Percentiles rank a stretch among this genome's conserved stretches.
Evolutionary conservation across 75 land plant genomes (phyloP).

Genomic region (Selaginella moellendorffii): DNA sequence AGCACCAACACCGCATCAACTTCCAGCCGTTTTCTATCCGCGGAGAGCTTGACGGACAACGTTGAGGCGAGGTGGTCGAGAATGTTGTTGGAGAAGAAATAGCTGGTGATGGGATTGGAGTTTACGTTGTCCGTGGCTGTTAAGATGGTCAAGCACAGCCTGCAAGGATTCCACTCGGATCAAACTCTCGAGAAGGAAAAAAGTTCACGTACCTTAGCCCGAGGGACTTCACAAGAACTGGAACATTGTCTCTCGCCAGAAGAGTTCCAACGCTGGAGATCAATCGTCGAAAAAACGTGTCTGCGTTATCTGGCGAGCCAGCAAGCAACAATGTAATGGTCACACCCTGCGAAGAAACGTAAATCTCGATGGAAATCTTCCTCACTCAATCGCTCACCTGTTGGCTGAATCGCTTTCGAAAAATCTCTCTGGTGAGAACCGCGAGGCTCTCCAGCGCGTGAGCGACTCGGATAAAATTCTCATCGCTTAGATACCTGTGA

Average conservation of each 20-base stretch:
- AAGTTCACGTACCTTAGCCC: slow-evolving; percentile 10
- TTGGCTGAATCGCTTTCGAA: slow-evolving; percentile 26
- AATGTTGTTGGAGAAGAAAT: slow-evolving; percentile 23
- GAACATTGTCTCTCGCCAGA: slow-evolving; percentile 29
- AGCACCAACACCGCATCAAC: slow-evolving; percentile 27
- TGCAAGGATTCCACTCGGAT: no score
- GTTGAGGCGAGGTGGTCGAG: slow-evolving; percentile 19
- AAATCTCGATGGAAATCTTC: no score
- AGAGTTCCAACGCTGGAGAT: slow-evolving; percentile 15
- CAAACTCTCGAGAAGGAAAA: no score
- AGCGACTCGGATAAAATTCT: slow-evolving; percentile 27
- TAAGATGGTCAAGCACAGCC: slow-evolving; percentile 26
- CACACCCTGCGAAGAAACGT: slow-evolving; percentile 22
- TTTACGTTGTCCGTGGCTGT: slow-evolving; percentile 27
- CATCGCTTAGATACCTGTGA: slow-evolving; percentile 28
- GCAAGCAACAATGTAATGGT: slow-evolving; percentile 25
- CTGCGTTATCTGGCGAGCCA: slow-evolving; percentile 27
- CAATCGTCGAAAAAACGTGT: slow-evolving; percentile 19
- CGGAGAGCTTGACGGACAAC: slow-evolving; percentile 16
- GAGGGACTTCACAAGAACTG: slow-evolving; percentile 28
- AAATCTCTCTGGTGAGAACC: slow-evolving; percentile 23
- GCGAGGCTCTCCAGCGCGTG: slow-evolving; percentile 28
- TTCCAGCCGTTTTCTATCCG: slow-evolving; percentile 22
- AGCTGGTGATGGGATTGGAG: slow-evolving; percentile 25
- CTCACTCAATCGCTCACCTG: no score